These are phyloP conservation scores for Actinomortierella ambigua DNA, from an alignment of 371 early-diverging fungal genomes.

Conservation along the genomic window DNA sequence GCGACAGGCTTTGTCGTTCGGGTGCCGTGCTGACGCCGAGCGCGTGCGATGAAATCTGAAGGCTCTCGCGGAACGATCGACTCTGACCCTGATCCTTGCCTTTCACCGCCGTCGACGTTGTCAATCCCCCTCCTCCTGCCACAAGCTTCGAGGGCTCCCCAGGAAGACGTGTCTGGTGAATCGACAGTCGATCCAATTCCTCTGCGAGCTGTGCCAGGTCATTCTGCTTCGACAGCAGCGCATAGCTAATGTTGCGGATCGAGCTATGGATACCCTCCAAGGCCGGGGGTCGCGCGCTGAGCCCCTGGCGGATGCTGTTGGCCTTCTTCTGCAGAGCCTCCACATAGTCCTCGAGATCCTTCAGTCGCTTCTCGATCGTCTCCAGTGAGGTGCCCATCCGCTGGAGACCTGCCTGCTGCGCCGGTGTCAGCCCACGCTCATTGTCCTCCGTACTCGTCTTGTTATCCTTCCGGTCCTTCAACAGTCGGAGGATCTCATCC, in stretches of 20 bases:
- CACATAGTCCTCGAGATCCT: conserved; percentile 30
- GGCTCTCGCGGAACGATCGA: too few species aligned
- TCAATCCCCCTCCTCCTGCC: too few species aligned
- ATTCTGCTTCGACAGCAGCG: conserved; percentile 25
- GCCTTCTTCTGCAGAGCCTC: conserved; percentile 20
- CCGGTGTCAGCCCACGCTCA: conserved; percentile 25
- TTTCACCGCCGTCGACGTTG: too few species aligned
- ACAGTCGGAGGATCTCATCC: conserved; percentile 28
- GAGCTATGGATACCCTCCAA: conserved; percentile 37
- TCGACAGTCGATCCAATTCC: conserved; percentile 23
- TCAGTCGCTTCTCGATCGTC: conserved; percentile 23
- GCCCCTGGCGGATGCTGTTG: conserved; percentile 23
- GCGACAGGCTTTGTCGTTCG: too few species aligned
- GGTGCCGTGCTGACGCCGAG: too few species aligned
- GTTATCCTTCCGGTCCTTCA: conserved; percentile 33
- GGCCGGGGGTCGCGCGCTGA: conserved; percentile 14
- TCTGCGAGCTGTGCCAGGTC: conserved; percentile 26
- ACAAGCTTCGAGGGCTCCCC: too few species aligned
- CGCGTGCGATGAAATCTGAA: too few species aligned
- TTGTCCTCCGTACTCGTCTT: conserved; percentile 10
- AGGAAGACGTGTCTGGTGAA: background rate
- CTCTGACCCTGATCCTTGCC: too few species aligned
- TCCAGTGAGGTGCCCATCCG: conserved; percentile 28
- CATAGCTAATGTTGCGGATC: conserved; percentile 36
- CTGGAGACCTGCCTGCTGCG: conserved; percentile 18